Percentiles rank a stretch among this genome's conserved stretches.
phyloP scores from a whole-genome alignment of 2,329 filamentous ascomycete genomes.

The Podosphaera xanthii region DNA sequence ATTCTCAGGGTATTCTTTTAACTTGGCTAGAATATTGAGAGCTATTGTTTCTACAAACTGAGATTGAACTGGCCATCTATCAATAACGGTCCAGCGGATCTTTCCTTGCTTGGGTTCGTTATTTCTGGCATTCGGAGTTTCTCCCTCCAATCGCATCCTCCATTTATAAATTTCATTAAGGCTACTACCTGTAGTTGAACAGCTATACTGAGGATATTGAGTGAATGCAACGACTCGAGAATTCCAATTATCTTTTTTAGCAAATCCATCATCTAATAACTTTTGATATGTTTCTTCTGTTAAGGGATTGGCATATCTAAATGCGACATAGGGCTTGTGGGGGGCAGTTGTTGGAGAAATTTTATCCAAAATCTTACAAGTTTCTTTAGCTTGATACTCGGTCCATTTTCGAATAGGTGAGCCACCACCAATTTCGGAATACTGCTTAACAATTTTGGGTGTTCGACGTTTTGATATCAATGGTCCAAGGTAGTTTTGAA shows the following conservation, averaged over 20 bases:
- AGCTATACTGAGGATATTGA: conserved; percentile 96
- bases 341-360: conserved; percentile 83
- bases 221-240: conserved; percentile 78
- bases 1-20: conserved; percentile 66
- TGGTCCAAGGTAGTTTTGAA: conserved; percentile 78
- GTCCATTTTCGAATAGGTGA: conserved; percentile 97
- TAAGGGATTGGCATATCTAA: conserved; percentile 79
- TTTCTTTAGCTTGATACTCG: conserved; percentile 76
- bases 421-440: conserved; percentile 85
- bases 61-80: conserved; percentile 83
- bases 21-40: conserved; percentile 67
- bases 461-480: conserved; percentile 71
- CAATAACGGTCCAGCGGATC: conserved; percentile 93
- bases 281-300: conserved; percentile 83
- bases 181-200: conserved; percentile 88
- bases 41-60: conserved; percentile 85
- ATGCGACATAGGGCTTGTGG: conserved; percentile 93
- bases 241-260: conserved; percentile 57
- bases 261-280: conserved; percentile 73
- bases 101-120: conserved; percentile 31
- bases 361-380: conserved; percentile 91
- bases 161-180: conserved; percentile 97
- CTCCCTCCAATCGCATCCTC: conserved; percentile 70
- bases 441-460: conserved; percentile 92
- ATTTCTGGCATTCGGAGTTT: conserved; percentile 20